A percentile compares a stretch with the other conserved stretches of the same genome.
These are phyloP conservation scores for Fusarium lateritium DNA, from an alignment of 2,329 filamentous ascomycete species.

Conservation along the genomic window DNA sequence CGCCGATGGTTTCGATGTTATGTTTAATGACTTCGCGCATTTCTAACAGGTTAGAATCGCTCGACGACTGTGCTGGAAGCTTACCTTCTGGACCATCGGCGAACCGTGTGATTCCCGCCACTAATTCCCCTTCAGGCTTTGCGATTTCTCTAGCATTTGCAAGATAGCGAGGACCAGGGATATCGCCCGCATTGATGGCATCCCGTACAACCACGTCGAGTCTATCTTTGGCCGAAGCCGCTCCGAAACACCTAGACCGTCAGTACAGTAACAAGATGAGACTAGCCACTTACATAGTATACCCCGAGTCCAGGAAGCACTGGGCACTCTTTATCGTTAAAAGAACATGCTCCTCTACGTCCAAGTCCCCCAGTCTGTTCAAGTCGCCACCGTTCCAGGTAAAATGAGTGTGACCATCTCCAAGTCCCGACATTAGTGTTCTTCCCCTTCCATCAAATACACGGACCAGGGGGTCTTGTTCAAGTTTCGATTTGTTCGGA, in stretches of 20 bases:
- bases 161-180: conserved; percentile 30
- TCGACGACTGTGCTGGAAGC: neutral
- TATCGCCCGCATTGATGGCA: conserved; percentile 32
- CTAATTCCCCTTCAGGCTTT: conserved; percentile 26
- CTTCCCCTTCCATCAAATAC: conserved; percentile 26
- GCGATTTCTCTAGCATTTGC: conserved; percentile 36
- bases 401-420: conserved; percentile 34
- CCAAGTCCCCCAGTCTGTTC: conserved; percentile 22
- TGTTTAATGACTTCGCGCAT: too few species aligned
- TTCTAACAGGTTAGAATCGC: too few species aligned
- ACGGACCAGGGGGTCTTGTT: conserved; percentile 1
- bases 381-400: conserved; percentile 38
- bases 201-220: conserved; percentile 34
- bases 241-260: conserved; percentile 29
- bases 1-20: too few species aligned
- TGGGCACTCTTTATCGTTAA: conserved; percentile 30
- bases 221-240: conserved; percentile 37
- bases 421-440: conserved; percentile 32
- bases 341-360: conserved; percentile 34
- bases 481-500: neutral
- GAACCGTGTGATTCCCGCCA: conserved; percentile 30
- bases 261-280: neutral
- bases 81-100: neutral
- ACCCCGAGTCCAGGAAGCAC: conserved; percentile 36
- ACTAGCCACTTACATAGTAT: conserved; percentile 23